Percentiles rank a stretch among this genome's conserved stretches.
These are phyloP conservation scores for Alternaria ventricosa DNA, from an alignment of 2,329 filamentous ascomycete species.

Conservation along the genomic window DNA sequence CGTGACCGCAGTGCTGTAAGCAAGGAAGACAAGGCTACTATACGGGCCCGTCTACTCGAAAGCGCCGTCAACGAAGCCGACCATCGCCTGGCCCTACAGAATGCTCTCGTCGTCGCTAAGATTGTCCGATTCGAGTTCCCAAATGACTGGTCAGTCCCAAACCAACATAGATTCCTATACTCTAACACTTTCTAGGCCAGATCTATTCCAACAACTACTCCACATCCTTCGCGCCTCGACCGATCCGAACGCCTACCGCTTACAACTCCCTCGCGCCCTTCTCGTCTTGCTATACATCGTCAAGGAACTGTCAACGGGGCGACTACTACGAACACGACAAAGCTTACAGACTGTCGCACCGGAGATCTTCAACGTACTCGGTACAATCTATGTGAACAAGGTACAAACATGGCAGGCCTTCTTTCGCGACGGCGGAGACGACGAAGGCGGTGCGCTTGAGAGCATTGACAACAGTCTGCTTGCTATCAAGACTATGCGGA, in stretches of 20 bases:
- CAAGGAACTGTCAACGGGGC: conserved; percentile 86
- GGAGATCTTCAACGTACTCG: conserved; percentile 81
- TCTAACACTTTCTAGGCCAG: conserved; percentile 41
- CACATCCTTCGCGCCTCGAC: conserved; percentile 66
- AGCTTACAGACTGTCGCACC: conserved; percentile 80
- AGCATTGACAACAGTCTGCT: conserved; percentile 79
- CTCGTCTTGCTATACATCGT: conserved; percentile 82
- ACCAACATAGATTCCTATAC: not conserved
- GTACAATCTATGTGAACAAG: conserved; percentile 77
- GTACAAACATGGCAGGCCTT: conserved; percentile 72
- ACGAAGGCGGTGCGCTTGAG: conserved; percentile 65
- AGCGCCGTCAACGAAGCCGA: conserved; percentile 80
- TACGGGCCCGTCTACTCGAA: conserved; percentile 76
- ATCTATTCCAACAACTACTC: conserved; percentile 49
- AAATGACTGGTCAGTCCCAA: conserved; percentile 69
- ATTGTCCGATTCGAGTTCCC: conserved; percentile 90
- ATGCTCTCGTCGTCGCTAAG: conserved; percentile 86
- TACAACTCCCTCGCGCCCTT: conserved; percentile 74
- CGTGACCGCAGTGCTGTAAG: conserved; percentile 59
- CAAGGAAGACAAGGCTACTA: conserved; percentile 75
- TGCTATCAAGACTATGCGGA: conserved; percentile 78
- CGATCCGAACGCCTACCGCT: conserved; percentile 61
- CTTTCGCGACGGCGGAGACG: conserved; percentile 63
- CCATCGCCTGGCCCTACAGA: conserved; percentile 79
- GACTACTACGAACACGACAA: conserved; percentile 75